Percentiles rank a stretch among this genome's conserved stretches.
These are phyloP conservation scores for Vigna unguiculata DNA, from an alignment of 306 rosid species.

Conservation along the genomic window DNA sequence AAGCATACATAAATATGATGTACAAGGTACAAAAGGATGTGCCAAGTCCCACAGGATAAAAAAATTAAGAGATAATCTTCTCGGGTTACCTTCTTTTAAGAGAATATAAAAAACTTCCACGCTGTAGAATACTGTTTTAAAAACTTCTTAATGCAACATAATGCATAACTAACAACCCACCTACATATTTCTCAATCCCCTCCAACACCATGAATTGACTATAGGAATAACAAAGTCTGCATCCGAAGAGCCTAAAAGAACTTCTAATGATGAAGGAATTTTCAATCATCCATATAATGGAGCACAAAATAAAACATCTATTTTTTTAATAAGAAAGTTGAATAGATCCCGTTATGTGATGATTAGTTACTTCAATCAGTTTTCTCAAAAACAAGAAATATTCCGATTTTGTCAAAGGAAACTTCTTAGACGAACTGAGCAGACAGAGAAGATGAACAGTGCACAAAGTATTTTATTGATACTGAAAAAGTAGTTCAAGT, in stretches of 20 bases:
- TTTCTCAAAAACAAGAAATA: neutral
- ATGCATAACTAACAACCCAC: neutral
- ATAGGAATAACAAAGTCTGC: neutral
- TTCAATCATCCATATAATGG: constrained; percentile 11
- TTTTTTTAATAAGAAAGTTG: neutral
- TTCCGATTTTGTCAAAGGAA: constrained; percentile 3
- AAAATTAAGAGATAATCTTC: neutral
- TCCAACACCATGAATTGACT: constrained; percentile 9
- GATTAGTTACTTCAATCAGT: neutral
- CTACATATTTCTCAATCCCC: constrained; percentile 5
- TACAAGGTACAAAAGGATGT: neutral
- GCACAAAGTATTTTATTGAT: no score
- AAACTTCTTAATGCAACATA: constrained; percentile 12
- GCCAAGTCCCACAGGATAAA: neutral
- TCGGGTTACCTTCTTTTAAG: neutral
- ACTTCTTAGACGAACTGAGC: no score
- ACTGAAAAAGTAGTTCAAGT: no score
- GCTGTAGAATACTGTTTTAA: neutral
- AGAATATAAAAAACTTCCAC: neutral
- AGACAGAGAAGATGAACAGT: no score
- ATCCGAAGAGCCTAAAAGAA: neutral
- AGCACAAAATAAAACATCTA: constrained; percentile 1
- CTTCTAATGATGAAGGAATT: neutral
- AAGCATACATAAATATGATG: neutral
- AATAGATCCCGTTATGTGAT: neutral